Evolutionary conservation across 179 eudicot species (phyloP).

Genomic region (Silene coronaria): DNA sequence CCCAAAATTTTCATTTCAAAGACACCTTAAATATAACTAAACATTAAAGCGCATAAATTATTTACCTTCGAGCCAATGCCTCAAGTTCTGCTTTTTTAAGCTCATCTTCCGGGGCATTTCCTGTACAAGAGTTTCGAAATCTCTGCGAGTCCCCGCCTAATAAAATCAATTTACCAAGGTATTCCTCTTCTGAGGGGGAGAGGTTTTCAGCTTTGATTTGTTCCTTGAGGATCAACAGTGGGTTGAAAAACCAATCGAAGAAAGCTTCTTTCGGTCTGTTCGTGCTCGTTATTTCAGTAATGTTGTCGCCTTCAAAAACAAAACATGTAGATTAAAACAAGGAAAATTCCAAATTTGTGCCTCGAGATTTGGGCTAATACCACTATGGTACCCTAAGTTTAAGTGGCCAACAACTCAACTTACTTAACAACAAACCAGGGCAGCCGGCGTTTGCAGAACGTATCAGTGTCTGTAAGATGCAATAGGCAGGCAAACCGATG

Average conservation of each 20-base stretch:
- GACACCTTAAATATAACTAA: neutral
- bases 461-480: slow-evolving; percentile 55
- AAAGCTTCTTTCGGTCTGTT: slow-evolving; percentile 74
- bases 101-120: slow-evolving; percentile 50
- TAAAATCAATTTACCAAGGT: slow-evolving; percentile 60
- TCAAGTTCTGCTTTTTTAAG: slow-evolving; percentile 70
- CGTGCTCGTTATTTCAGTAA: slow-evolving; percentile 64
- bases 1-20: neutral
- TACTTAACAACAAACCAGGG: slow-evolving; percentile 65
- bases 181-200: slow-evolving; percentile 56
- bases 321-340: neutral
- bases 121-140: slow-evolving; percentile 36
- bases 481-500: slow-evolving; percentile 78
- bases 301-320: slow-evolving; percentile 52
- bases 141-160: slow-evolving; percentile 51
- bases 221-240: slow-evolving; percentile 75
- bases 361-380: neutral
- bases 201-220: slow-evolving; percentile 79
- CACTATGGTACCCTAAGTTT: neutral
- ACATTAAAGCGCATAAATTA: neutral
- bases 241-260: slow-evolving; percentile 84
- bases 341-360: neutral
- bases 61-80: slow-evolving; percentile 88
- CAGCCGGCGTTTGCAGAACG: slow-evolving; percentile 74
- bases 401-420: slow-evolving; percentile 14